Evolutionary conservation across 176 grass and related monocot species (phyloP).

Genomic region (Hyparrhenia diplandra): DNA sequence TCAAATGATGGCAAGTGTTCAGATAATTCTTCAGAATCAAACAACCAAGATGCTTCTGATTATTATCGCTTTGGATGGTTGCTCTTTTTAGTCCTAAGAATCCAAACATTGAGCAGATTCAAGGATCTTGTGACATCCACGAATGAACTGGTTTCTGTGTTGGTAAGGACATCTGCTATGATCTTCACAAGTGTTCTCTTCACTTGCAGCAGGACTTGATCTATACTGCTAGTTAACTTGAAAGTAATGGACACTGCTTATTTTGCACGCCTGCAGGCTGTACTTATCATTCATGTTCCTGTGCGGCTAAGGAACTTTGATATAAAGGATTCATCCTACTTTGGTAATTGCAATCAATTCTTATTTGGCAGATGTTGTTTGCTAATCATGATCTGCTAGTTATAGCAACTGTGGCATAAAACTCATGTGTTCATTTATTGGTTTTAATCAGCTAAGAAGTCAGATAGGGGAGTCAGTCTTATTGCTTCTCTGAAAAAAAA

Average conservation of each 20-base stretch:
- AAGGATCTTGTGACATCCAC: conserved; percentile 98
- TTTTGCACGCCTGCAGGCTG: conserved; percentile 48
- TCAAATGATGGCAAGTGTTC: conserved; percentile 44
- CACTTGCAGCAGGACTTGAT: conserved; percentile 11
- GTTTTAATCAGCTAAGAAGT: conserved; percentile 72
- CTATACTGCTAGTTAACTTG: conserved; percentile 7
- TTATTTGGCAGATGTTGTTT: conserved; percentile 12
- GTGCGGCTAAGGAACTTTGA: conserved; percentile 62
- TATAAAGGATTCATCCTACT: conserved; percentile 56
- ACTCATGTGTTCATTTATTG: conserved; percentile 8
- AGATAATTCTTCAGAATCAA: conserved; percentile 37
- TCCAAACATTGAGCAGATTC: conserved; percentile 67
- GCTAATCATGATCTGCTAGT: not conserved
- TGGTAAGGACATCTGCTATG: conserved; percentile 38
- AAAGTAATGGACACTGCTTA: conserved; percentile 21
- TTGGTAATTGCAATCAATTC: conserved; percentile 44
- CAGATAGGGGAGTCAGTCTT: conserved; percentile 77
- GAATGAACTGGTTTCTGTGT: conserved; percentile 71
- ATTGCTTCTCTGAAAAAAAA: conserved; percentile 80
- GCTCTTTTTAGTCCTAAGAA: conserved; percentile 75
- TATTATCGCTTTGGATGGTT: conserved; percentile 92
- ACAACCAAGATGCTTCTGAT: conserved; percentile 46
- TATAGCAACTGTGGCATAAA: conserved; percentile 7
- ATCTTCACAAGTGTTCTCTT: not conserved
- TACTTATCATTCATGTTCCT: conserved; percentile 86